phyloP scores from a whole-genome alignment of 2,329 filamentous ascomycete genomes.

The Talaromyces atroroseus region DNA sequence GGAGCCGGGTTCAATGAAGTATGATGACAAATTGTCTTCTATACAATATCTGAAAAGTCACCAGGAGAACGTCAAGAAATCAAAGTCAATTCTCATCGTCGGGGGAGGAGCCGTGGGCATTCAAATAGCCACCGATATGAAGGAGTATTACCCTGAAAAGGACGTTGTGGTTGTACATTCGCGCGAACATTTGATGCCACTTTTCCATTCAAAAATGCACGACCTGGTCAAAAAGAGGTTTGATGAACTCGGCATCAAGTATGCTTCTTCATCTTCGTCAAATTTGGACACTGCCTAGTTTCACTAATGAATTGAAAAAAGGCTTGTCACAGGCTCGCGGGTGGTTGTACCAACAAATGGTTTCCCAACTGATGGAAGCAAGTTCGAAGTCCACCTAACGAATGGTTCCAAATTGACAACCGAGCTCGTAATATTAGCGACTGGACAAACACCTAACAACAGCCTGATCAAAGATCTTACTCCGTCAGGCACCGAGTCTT shows the following conservation, averaged over 20 bases:
- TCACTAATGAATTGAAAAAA: conserved; percentile 8
- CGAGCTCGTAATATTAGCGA: conserved; percentile 42
- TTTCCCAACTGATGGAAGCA: conserved; percentile 22
- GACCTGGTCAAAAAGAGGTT: conserved; percentile 28
- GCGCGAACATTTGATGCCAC: conserved; percentile 32
- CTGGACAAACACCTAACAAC: conserved; percentile 46
- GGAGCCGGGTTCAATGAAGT: conserved; percentile 29
- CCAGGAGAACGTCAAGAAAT: conserved; percentile 25
- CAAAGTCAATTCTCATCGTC: conserved; percentile 31
- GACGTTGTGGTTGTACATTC: conserved; percentile 46
- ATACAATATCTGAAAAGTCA: conserved; percentile 29
- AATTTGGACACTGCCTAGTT: neutral
- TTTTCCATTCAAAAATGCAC: conserved; percentile 28
- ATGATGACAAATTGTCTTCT: conserved; percentile 29
- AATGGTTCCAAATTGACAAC: conserved; percentile 29
- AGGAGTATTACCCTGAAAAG: conserved; percentile 44
- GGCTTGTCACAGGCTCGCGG: conserved; percentile 27
- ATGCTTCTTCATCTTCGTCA: neutral
- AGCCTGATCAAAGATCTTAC: conserved; percentile 31
- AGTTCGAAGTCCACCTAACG: conserved; percentile 26
- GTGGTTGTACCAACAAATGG: conserved; percentile 23
- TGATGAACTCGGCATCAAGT: conserved; percentile 28
- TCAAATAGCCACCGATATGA: conserved; percentile 48
- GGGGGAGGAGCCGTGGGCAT: conserved; percentile 49
- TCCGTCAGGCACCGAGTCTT: conserved; percentile 18